Evolutionary conservation across 495 filamentous ascomycete genomes (phyloP).

Genomic region (Monascus purpureus): DNA sequence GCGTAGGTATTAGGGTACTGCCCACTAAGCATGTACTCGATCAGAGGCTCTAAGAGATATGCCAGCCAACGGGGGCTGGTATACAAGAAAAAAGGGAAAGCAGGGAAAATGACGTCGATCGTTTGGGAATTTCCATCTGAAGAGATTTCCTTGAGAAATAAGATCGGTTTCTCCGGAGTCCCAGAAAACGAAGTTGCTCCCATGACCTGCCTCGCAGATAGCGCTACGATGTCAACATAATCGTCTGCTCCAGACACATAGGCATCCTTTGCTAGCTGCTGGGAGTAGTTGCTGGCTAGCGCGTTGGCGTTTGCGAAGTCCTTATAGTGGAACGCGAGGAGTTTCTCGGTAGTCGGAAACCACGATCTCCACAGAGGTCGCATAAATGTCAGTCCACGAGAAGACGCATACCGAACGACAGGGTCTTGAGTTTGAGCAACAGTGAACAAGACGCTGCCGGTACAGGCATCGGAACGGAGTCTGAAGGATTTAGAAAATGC

Average conservation of each 20-base stretch:
- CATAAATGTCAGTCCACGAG: conserved; percentile 70
- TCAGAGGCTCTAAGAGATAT: conserved; percentile 75
- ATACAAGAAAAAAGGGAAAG: conserved; percentile 91
- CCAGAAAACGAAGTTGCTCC: conserved; percentile 83
- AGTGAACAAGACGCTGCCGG: conserved; percentile 55
- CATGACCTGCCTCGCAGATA: conserved; percentile 84
- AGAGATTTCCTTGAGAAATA: conserved; percentile 93
- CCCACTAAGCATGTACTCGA: conserved; percentile 83
- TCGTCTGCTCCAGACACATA: conserved; percentile 35
- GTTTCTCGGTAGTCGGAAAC: conserved; percentile 45
- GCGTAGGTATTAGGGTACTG: conserved; percentile 87
- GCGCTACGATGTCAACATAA: conserved; percentile 67
- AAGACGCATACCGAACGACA: conserved; percentile 74
- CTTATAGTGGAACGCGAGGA: conserved; percentile 62
- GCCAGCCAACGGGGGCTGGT: conserved; percentile 87
- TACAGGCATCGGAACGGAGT: conserved; percentile 17
- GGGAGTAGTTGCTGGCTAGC: conserved; percentile 65
- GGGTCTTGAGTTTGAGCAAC: conserved; percentile 74
- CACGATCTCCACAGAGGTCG: conserved; percentile 74
- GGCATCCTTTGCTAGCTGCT: conserved; percentile 64
- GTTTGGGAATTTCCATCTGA: conserved; percentile 92
- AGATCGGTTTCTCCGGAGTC: conserved; percentile 65
- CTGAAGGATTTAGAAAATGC: conserved; percentile 75
- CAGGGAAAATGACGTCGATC: conserved; percentile 92
- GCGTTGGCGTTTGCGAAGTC: conserved; percentile 50